phyloP scores from a whole-genome alignment of 306 rosid genomes.

The Sindora glabra region DNA sequence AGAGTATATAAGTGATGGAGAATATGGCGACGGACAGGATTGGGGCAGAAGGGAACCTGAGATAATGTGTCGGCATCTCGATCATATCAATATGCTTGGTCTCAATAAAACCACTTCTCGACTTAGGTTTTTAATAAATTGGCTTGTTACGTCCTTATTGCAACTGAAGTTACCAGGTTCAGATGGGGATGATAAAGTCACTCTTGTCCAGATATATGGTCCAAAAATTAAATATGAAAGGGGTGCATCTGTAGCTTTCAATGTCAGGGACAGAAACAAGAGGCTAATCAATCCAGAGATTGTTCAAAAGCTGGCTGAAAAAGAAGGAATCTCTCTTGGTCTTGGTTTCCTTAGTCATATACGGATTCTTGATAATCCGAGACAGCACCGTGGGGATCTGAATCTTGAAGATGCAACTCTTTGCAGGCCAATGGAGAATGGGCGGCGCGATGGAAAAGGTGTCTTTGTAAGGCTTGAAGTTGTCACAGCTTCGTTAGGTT shows the following conservation, averaged over 20 bases:
- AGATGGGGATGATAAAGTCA: conserved; percentile 35
- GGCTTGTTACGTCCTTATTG: conserved; percentile 88
- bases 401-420: conserved; percentile 59
- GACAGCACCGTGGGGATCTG: conserved; percentile 37
- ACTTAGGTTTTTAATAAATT: conserved; percentile 79
- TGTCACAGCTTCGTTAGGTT: conserved; percentile 79
- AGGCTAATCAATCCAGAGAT: conserved; percentile 76
- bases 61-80: conserved; percentile 60
- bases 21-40: conserved; percentile 58
- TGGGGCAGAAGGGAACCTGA: conserved; percentile 31
- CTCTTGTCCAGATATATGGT: conserved; percentile 78
- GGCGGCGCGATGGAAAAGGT: conserved; percentile 46
- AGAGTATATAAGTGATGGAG: conserved; percentile 68
- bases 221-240: conserved; percentile 93
- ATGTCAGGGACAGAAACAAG: conserved; percentile 56
- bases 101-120: conserved; percentile 82
- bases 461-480: conserved; percentile 73
- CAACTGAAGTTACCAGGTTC: conserved; percentile 60
- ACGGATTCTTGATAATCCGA: conserved; percentile 49
- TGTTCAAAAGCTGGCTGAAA: conserved; percentile 90
- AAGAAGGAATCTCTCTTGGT: conserved; percentile 82
- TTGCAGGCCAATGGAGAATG: conserved; percentile 78
- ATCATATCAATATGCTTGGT: conserved; percentile 77
- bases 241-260: conserved; percentile 95
- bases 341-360: conserved; percentile 84